Evolutionary conservation across 495 filamentous ascomycete genomes (phyloP), one percentile per base, ranked within the genome.

Genomic region (Podospora pseudocomata): DNA sequence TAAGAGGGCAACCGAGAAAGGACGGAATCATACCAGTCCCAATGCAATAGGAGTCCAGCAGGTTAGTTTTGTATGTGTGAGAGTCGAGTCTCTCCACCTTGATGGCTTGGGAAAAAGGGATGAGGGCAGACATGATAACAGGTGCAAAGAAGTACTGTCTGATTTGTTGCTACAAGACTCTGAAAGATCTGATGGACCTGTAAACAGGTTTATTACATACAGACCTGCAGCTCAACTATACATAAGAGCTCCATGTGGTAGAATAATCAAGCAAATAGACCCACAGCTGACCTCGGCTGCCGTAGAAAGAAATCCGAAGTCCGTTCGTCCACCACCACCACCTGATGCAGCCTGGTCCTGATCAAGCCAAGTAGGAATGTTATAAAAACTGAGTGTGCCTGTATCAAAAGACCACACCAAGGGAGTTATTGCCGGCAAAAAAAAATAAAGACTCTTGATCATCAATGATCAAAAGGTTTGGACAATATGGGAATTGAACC

Each of bases 21-120:
- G 53, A 28, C 1, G 53, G 19, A 5, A 7, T 1, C 65, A 20
- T 67, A 90, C 89, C 88, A 19, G 83, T 84, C 60, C 91, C 91
- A 69, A 93, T 92, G 68, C 85, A 90, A 86, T 87, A 94, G 19
- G 86, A 84, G 18, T 84, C 78, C 4, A 74, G 73, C 20, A 94
- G 84, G 67, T 86, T 69, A 32, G 81, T 85, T 9, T 76, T 76
- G 77, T 93, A 94, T 2, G 85, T 87, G 72, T 89, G 85, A 0
- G 84, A 80, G 68, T 84, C 85, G 56, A 89, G 65, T n/a, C 78
- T 80, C 27, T 78, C 78, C 26, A 91, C 76, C 15, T 80, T 77
- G 18, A 85, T 76, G 6, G 77, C 73, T 53, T 78, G 62, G 4
- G 72, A 72, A 57, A 81, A 78, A 5, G 75, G 67, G 11, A 76